These are phyloP conservation scores for Testicularia cyperi DNA, from an alignment of 1,284 basidiomycete genomes.

Conservation along the genomic window DNA sequence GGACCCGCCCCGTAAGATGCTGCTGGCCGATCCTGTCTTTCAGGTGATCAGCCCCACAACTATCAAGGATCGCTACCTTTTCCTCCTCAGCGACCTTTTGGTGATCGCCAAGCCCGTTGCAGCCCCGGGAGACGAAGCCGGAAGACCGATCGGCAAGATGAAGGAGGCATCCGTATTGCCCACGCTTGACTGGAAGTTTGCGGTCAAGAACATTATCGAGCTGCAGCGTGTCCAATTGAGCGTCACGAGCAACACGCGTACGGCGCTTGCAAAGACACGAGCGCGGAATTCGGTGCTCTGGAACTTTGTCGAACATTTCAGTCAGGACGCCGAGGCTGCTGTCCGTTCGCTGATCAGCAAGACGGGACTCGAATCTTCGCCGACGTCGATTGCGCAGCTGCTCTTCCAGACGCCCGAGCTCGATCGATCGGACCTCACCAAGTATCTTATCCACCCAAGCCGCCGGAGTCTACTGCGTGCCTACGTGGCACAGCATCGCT, in stretches of 20 bases:
- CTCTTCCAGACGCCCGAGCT: conserved; percentile 82
- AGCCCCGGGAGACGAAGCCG: conserved; percentile 66
- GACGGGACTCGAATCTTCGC: conserved; percentile 23
- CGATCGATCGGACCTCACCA: conserved; percentile 78
- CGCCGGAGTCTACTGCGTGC: conserved; percentile 75
- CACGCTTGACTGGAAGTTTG: conserved; percentile 42
- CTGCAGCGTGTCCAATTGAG: conserved; percentile 35
- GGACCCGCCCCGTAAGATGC: conserved; percentile 79
- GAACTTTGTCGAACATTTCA: conserved; percentile 74
- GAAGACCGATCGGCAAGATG: conserved; percentile 64
- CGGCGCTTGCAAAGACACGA: conserved; percentile 19
- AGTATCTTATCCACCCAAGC: conserved; percentile 71
- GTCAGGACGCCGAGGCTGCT: conserved; percentile 55
- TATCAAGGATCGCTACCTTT: conserved; percentile 92
- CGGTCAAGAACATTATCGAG: conserved; percentile 45
- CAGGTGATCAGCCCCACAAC: conserved; percentile 92
- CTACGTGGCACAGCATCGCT: conserved; percentile 83
- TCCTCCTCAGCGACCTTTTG: conserved; percentile 90
- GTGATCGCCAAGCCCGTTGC: conserved; percentile 70
- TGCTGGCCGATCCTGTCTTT: conserved; percentile 80
- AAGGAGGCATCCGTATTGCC: conserved; percentile 28
- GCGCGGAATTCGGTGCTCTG: conserved; percentile 40
- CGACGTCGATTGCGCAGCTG: conserved; percentile 72
- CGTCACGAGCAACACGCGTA: conserved; percentile 26
- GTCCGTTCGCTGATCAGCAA: conserved; percentile 51